These are phyloP conservation scores for Calonectria hawksworthii DNA, from an alignment of 2,329 filamentous ascomycete genomes.

Conservation along the genomic window DNA sequence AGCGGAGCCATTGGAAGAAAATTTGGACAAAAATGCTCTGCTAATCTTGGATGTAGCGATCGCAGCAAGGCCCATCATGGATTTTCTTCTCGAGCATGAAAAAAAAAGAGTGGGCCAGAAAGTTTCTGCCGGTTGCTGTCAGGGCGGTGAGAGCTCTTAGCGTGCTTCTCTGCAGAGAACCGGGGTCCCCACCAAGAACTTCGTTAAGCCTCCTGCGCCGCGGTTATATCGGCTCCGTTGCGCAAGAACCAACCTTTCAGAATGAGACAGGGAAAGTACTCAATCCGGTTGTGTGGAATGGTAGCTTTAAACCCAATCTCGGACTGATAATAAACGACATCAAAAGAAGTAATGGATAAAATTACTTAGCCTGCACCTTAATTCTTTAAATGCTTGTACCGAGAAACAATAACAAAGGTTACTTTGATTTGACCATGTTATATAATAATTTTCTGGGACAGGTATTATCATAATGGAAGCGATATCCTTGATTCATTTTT, in stretches of 20 bases:
- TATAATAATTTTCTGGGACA: neutral
- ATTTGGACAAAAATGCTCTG: neutral
- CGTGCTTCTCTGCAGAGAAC: neutral
- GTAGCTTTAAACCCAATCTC: neutral
- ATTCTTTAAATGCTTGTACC: neutral
- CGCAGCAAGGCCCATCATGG: neutral
- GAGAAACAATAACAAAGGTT: neutral
- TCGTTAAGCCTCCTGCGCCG: constrained; percentile 2
- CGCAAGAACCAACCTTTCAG: neutral
- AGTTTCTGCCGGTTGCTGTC: neutral
- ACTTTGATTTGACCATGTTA: neutral
- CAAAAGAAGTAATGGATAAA: neutral
- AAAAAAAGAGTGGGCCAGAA: constrained; percentile 15
- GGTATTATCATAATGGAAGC: neutral
- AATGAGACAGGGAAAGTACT: neutral
- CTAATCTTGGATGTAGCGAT: neutral
- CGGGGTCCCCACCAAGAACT: neutral
- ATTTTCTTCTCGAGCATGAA: constrained; percentile 10
- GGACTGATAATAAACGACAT: neutral
- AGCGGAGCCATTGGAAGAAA: constrained; percentile 40
- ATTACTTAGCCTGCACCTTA: neutral
- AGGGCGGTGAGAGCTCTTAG: constrained; percentile 1
- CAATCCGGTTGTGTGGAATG: neutral
- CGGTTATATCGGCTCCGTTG: constrained; percentile 6
- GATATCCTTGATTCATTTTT: neutral